phyloP scores from a whole-genome alignment of 495 filamentous ascomycete genomes.

The Astrocystis sublimbata region DNA sequence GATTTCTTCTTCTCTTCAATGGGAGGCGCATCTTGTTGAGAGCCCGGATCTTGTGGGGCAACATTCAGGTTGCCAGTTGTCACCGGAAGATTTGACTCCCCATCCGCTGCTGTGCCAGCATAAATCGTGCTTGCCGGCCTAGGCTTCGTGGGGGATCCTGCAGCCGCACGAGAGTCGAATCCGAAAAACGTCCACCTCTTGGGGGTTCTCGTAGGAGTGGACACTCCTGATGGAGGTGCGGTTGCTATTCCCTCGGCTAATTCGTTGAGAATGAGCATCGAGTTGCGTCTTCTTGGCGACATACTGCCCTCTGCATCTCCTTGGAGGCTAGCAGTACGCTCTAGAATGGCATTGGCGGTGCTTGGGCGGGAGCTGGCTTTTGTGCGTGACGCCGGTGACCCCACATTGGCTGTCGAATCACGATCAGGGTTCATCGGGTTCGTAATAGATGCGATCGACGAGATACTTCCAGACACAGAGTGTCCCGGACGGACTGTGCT shows the following conservation, averaged over 20 bases:
- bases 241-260: slow-evolving; percentile 34
- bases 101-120: slow-evolving; percentile 35
- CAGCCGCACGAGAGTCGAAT: slow-evolving; percentile 44
- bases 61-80: slow-evolving; percentile 21
- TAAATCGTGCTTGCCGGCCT: slow-evolving; percentile 42
- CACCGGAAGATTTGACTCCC: neutral
- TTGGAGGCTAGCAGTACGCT: slow-evolving; percentile 43
- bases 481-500: slow-evolving; percentile 65
- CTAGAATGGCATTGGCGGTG: slow-evolving; percentile 54
- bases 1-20: slow-evolving; percentile 45
- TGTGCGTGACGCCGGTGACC: slow-evolving; percentile 31
- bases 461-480: slow-evolving; percentile 63
- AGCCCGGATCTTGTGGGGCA: neutral
- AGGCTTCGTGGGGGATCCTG: slow-evolving; percentile 43
- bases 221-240: slow-evolving; percentile 32
- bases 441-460: slow-evolving; percentile 57
- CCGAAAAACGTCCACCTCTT: slow-evolving; percentile 59
- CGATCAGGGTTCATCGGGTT: slow-evolving; percentile 41
- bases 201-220: slow-evolving; percentile 48
- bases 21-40: neutral
- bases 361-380: slow-evolving; percentile 47
- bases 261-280: slow-evolving; percentile 48
- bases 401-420: slow-evolving; percentile 30
- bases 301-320: slow-evolving; percentile 30
- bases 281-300: slow-evolving; percentile 49